Evolutionary conservation across 2,329 filamentous ascomycete species (phyloP).

Genomic region (Neopestalotiopsis sp.): DNA sequence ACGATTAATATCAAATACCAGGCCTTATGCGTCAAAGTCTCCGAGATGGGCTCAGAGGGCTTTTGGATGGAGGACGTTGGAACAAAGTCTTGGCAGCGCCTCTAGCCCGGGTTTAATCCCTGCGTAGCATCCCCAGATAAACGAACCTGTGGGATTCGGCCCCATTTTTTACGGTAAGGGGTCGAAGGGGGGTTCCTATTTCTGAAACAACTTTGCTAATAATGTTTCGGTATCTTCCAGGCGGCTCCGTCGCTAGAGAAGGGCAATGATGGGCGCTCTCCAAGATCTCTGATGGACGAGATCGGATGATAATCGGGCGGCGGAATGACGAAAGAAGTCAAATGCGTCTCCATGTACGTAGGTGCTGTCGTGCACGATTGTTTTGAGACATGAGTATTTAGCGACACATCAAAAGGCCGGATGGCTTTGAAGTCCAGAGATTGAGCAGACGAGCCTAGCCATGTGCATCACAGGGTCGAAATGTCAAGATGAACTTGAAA

Average conservation of each 20-base stretch:
- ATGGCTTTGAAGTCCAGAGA: too few relatives aligned
- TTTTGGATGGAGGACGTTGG: not conserved
- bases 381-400: not conserved
- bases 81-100: constrained; percentile 12
- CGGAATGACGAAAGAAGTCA: not conserved
- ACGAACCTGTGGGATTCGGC: constrained; percentile 8
- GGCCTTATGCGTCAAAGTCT: not conserved
- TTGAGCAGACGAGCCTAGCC: too few relatives aligned
- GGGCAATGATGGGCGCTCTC: not conserved
- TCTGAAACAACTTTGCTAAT: constrained; percentile 12
- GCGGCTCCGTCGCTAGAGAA: not conserved
- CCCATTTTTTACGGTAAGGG: constrained; percentile 10
- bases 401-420: too few relatives aligned
- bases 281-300: not conserved
- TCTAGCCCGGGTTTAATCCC: not conserved
- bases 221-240: not conserved
- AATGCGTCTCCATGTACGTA: not conserved
- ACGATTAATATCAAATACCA: not conserved
- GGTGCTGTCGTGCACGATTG: too few relatives aligned
- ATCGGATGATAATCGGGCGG: not conserved
- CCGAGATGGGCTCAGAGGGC: not conserved
- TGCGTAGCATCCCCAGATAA: constrained; percentile 5
- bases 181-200: not conserved
- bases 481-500: too few relatives aligned
- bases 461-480: too few relatives aligned